Percentiles rank a stretch among this genome's conserved stretches.
These are phyloP conservation scores for Aschersonia sp. DNA, from an alignment of 2,329 filamentous ascomycete species.

Conservation along the genomic window DNA sequence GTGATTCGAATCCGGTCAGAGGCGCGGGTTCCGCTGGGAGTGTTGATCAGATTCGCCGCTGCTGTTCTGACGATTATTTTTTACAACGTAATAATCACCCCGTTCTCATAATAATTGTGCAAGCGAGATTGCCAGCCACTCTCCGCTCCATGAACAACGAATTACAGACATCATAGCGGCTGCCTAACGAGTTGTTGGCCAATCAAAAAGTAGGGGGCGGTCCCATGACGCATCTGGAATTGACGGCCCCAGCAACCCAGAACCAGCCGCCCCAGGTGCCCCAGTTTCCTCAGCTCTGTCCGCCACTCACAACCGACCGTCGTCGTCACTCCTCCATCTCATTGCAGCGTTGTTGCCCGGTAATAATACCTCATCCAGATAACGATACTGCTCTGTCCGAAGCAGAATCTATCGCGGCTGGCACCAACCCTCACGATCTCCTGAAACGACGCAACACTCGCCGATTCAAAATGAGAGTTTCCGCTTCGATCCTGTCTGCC, in stretches of 20 bases:
- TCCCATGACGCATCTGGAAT: constrained; percentile 20
- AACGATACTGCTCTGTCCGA: not conserved
- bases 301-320: not conserved
- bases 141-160: not conserved
- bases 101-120: no score
- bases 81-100: no score
- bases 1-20: no score
- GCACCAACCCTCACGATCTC: no score
- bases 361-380: not conserved
- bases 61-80: no score
- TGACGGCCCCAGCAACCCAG: not conserved
- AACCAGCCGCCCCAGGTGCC: constrained; percentile 8
- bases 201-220: constrained; percentile 3
- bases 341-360: not conserved
- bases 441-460: not conserved
- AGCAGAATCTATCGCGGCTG: no score
- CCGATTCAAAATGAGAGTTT: constrained; percentile 17
- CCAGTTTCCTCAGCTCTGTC: not conserved
- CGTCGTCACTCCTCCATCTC: constrained; percentile 1
- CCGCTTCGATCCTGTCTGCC: constrained; percentile 29
- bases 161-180: not conserved
- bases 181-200: not conserved
- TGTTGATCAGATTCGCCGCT: no score
- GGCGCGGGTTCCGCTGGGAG: no score
- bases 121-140: no score